These are phyloP conservation scores for Paramecium primaurelia DNA, from an alignment of 73 alveolate species.

Conservation along the genomic window DNA sequence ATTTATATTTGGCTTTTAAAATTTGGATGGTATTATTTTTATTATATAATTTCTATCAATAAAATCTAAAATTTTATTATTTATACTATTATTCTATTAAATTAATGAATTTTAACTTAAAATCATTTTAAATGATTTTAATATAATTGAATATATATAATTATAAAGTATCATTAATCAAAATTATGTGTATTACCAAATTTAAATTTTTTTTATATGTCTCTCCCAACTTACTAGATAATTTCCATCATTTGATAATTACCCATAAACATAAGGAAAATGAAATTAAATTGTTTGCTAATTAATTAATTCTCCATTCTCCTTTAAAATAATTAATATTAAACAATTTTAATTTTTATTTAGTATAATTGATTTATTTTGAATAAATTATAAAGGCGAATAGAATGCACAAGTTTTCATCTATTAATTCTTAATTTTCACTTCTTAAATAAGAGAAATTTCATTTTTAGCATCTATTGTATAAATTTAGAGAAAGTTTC, in stretches of 20 bases:
- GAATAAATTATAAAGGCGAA: not conserved
- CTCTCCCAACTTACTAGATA: not conserved
- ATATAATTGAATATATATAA: too few species aligned
- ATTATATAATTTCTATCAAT: not conserved
- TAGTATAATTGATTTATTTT: not conserved
- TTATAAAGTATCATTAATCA: not conserved
- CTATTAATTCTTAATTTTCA: too few species aligned
- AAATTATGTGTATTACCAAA: not conserved
- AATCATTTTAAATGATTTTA: too few species aligned
- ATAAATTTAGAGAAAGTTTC: not conserved
- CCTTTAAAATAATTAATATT: not conserved
- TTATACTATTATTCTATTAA: too few species aligned
- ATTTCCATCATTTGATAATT: not conserved
- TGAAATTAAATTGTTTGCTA: not conserved
- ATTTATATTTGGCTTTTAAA: not conserved
- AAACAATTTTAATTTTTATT: too few species aligned
- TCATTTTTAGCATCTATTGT: not conserved
- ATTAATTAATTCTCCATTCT: not conserved
- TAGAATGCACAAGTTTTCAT: not conserved
- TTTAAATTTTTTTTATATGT: too few species aligned
- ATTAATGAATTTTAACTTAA: too few species aligned
- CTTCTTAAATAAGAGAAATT: not conserved
- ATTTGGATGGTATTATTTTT: not conserved
- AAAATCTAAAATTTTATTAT: too few species aligned
- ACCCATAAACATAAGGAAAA: not conserved